Base-by-base conservation (phyloP, 768 basidiomycete species). In the Chlorophyllum brunneum region DNA sequence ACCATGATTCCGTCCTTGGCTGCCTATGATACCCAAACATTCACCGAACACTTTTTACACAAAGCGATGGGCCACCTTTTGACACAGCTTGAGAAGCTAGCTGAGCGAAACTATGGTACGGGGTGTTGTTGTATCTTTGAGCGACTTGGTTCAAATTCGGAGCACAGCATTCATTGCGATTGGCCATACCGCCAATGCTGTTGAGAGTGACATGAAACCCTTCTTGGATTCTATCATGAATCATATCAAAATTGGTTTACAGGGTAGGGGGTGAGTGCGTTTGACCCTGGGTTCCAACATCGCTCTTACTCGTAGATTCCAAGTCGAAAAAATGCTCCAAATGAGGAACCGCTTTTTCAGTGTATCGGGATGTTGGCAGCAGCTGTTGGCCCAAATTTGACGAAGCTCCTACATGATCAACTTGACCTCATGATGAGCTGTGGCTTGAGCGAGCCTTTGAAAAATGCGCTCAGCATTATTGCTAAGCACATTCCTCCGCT, bases 341-440 rank as follows among this genome's bases (percentile, higher is more conserved):
- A 87, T 13, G 95, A 98, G 67, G 93, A 93, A 58, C 88, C 95
- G 0, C 93, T 98, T 54, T 98, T 99, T 63, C 92, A 98, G 75
- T 98, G 97, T 68, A 81, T 99, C 54, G 92, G 92, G 31, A 95
- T 98, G 93, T 75, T 99, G 37, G 92, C 95, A 1, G 82, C 85
- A 1, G 92, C 97, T 7, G 94, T 99, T 27, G 97, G 97, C 0
- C 94, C 94, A 2, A 95, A 94, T 66, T 73, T 99, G 41, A 98
- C 97, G 0, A 94, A 95, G 63, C 77, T 95, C 40, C 77, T 99
- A 52, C 97, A 98, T 67, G 97, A 98, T 63, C 89, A 98, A 59
- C 81, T 99, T 27, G 95, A 98, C 65, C 74, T 97, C 36, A 98
- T 99, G 90, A 89, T 98, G 63, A 88, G 85, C 0, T 95, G 88